A percentile compares a stretch with the other conserved stretches of the same genome.
These are phyloP conservation scores for Starmerella stellata DNA, from an alignment of 805 yeast species.

Conservation along the genomic window DNA sequence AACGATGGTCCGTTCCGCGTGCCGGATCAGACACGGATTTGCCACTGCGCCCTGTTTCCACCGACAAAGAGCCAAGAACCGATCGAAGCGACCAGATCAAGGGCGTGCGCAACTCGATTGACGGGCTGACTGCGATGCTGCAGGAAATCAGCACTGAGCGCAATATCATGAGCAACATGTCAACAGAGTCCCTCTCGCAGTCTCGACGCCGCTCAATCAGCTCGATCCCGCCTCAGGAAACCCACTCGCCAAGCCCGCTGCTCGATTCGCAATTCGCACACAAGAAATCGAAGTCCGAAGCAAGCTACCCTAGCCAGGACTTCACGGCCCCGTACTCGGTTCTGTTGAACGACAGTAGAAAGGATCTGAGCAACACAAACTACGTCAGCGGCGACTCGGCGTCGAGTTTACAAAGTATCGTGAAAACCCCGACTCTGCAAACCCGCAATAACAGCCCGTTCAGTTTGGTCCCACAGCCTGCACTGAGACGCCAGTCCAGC, in stretches of 20 bases:
- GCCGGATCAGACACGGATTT: neutral
- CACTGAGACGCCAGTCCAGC: no score
- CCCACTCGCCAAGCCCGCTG: neutral
- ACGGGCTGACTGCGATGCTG: slow-evolving; percentile 11
- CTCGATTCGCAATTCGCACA: neutral
- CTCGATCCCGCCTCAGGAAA: neutral
- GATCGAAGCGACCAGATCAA: slow-evolving; percentile 1
- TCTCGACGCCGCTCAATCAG: neutral
- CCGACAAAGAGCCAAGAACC: neutral
- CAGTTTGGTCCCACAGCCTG: no score
- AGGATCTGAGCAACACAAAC: neutral
- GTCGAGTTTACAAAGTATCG: neutral
- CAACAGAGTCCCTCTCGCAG: neutral
- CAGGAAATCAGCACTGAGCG: slow-evolving; percentile 12
- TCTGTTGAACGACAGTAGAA: neutral
- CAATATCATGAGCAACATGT: slow-evolving; percentile 1
- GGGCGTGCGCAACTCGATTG: slow-evolving; percentile 11
- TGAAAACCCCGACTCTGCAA: neutral
- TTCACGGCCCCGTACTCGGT: neutral
- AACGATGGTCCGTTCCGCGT: neutral
- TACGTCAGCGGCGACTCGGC: neutral
- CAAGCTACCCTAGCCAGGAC: neutral
- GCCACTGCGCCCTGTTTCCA: neutral
- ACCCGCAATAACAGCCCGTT: neutral
- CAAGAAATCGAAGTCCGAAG: neutral